Base-by-base conservation (phyloP, 2,329 filamentous ascomycete genomes). In the Massarina eburnea region DNA sequence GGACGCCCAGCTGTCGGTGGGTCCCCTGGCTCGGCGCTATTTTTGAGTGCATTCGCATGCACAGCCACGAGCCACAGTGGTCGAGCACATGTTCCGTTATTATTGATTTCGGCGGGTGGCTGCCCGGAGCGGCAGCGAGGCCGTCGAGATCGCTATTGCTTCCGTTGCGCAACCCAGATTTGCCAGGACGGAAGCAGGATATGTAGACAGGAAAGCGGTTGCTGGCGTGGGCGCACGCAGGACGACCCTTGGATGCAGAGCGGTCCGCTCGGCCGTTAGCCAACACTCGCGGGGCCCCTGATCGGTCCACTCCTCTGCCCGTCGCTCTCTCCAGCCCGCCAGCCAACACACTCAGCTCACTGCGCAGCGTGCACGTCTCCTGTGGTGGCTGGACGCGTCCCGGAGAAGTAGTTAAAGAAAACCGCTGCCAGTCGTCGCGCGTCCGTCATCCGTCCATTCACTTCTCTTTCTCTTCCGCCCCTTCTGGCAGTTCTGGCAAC, bases 311-410 rank as follows among this genome's bases (percentile, higher is more conserved):
- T n/a, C n/a, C n/a, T n/a, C n/a, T n/a, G n/a, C n/a, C n/a, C n/a
- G n/a, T n/a, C n/a, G 56, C 58, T 57, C 39, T 43, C 41, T 43
- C 40, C 24, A 24, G 27, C 27, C 27, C 5, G 24, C 24, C 27
- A 6, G 27, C 27, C 27, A 30, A 14, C n/a, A 7, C 7, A 7
- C 7, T 26, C 30, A 41, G 48, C 50, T n/a, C n/a, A n/a, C n/a
- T n/a, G n/a, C n/a, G n/a, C n/a, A n/a, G n/a, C n/a, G n/a, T n/a
- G n/a, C n/a, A n/a, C n/a, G n/a, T n/a, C n/a, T n/a, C n/a, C 48
- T 45, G 49, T 55, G 42, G 57, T 49, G 49, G 52, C 43, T 45
- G 42, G 52, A 47, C 51, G 49, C 43, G 49, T 43, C 43, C 45
- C 48, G 39, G 41, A 35, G 24, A 17, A 36, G 39, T 32, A 32